Base-by-base conservation (phyloP, 305 asterid genomes). In the Fraxinus albicans region DNA sequence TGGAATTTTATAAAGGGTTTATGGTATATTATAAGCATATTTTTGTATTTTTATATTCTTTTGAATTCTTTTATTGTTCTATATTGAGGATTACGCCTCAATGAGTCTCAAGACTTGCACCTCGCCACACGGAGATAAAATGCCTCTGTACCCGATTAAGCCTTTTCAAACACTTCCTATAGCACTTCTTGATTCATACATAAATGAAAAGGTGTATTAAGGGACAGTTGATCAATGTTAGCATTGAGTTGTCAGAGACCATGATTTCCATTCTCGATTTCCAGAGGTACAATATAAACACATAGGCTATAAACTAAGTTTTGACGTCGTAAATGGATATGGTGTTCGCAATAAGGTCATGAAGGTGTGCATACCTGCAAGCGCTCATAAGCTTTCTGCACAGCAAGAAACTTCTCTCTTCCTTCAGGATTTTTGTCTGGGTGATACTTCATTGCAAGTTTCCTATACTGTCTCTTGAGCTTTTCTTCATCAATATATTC, bases 351-450 rank as follows among this genome's bases (percentile, higher is more conserved):
- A 81, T 36, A 84, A 67, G 47, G 78, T 69, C 79, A 83, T 12
- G 80, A 80, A 42, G 79, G 23, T 72, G 69, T n/a, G 55, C 79
- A 83, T 90, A 97, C 99, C 98, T 97, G 99, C 82, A 97, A 89
- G 88, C 98, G 93, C 84, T 97, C 99, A 83, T 96, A 95, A 76
- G 99, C 98, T 91, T 94, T 97, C 90, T 95, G 99, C 89, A 97
- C 98, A 2, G 97, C 99, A 83, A 96, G 93, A 88, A 97, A 97
- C 87, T 91, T 97, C 86, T 97, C 98, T 86, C 98, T 89, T 85
- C 99, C 98, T 89, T 97, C 97, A 73, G 98, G 98, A 90, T 97
- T 97, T 88, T 97, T 97, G 88, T 97, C 99, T 2, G 98, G 99
- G 83, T 97, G 99, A 87, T 92, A 95, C 90, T 94, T 95, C 97